phyloP scores from a whole-genome alignment of 768 basidiomycete species.

The Boletellus emodensis region DNA sequence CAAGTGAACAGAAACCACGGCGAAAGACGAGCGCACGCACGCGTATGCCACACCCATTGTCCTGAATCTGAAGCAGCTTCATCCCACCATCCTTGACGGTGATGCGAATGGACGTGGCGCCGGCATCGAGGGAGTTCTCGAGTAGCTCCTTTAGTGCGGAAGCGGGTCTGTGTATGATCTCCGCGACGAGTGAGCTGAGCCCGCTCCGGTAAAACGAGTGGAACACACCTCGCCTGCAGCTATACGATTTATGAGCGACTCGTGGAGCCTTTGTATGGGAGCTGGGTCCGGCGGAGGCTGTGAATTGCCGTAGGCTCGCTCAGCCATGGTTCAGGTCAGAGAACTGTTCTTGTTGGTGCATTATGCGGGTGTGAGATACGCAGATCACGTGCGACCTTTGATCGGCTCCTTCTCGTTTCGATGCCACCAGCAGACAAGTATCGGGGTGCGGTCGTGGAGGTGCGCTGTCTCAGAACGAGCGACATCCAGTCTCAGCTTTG shows the following conservation, averaged over 20 bases:
- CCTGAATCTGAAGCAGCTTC: constrained; percentile 92
- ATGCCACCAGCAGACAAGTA: constrained; percentile 50
- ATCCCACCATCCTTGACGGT: constrained; percentile 94
- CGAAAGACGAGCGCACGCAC: constrained; percentile 42
- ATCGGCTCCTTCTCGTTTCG: neutral
- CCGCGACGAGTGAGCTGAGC: constrained; percentile 16
- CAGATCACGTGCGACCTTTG: constrained; percentile 1
- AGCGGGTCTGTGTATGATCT: constrained; percentile 88
- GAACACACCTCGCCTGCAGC: constrained; percentile 66
- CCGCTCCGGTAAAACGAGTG: neutral
- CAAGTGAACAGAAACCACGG: neutral
- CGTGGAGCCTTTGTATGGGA: constrained; percentile 72
- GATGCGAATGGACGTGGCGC: constrained; percentile 79
- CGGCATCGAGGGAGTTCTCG: constrained; percentile 95
- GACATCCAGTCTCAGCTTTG: neutral
- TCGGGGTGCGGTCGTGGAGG: constrained; percentile 90
- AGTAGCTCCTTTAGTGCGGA: constrained; percentile 95
- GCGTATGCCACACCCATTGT: constrained; percentile 93
- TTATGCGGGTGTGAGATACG: too few relatives aligned
- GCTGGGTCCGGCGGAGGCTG: constrained; percentile 40
- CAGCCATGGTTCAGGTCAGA: constrained; percentile 4
- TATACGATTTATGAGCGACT: constrained; percentile 87
- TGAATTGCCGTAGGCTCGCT: constrained; percentile 10
- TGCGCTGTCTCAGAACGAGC: constrained; percentile 20
- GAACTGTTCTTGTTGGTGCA: too few relatives aligned